Evolutionary conservation across 1,284 basidiomycete species (phyloP).

Genomic region (Trichosporon sp.): DNA sequence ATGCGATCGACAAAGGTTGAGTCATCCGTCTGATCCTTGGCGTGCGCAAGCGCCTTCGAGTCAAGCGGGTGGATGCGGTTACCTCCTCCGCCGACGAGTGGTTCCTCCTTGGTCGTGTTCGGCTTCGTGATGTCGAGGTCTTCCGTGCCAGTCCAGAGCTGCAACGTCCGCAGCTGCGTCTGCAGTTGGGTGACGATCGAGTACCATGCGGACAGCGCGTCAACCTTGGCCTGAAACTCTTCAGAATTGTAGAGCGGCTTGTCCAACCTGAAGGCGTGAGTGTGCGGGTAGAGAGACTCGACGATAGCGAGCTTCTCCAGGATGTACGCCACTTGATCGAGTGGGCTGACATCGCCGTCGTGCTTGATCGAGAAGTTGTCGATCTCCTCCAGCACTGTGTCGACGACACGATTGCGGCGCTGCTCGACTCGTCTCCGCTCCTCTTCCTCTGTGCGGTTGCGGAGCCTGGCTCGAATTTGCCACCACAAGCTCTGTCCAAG

Average conservation of each 20-base stretch:
- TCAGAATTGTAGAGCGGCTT: constrained; percentile 70
- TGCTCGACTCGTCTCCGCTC: constrained; percentile 82
- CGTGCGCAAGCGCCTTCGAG: constrained; percentile 42
- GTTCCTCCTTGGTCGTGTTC: constrained; percentile 65
- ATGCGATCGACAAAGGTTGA: constrained; percentile 89
- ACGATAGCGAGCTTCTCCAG: constrained; percentile 80
- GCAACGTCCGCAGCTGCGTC: constrained; percentile 74
- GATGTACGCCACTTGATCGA: constrained; percentile 71
- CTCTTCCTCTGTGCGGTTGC: constrained; percentile 76
- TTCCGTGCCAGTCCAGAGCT: constrained; percentile 88
- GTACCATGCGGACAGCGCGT: constrained; percentile 86
- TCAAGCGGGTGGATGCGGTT: constrained; percentile 51
- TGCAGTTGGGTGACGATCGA: constrained; percentile 77
- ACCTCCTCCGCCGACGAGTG: constrained; percentile 45
- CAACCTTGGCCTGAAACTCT: constrained; percentile 74
- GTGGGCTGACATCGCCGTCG: constrained; percentile 58
- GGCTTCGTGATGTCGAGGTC: constrained; percentile 83
- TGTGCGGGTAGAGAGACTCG: constrained; percentile 82
- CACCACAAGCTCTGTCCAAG: constrained; percentile 78
- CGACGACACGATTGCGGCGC: constrained; percentile 75
- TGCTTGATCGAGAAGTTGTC: constrained; percentile 64
- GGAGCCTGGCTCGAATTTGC: constrained; percentile 81
- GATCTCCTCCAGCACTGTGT: constrained; percentile 80
- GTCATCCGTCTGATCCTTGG: constrained; percentile 60
- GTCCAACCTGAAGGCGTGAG: constrained; percentile 76